phyloP scores from a whole-genome alignment of 2,329 filamentous ascomycete genomes.

The Aspergillus niger region DNA sequence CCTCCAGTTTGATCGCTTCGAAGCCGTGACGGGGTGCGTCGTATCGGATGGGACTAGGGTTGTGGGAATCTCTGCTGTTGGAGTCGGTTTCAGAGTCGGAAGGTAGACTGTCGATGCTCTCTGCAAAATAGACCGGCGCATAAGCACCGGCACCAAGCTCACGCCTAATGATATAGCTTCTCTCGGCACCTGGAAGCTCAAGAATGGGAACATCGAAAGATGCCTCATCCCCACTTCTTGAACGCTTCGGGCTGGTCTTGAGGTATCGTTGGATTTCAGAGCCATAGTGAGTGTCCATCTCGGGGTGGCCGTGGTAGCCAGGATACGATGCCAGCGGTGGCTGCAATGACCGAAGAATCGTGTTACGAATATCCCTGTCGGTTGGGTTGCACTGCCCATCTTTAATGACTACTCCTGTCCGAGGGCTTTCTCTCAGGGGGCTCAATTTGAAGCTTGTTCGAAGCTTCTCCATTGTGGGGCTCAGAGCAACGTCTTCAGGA shows the following conservation, averaged over 20 bases:
- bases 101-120: conserved; percentile 62
- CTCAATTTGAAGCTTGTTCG: conserved; percentile 26
- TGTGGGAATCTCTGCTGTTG: conserved; percentile 53
- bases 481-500: conserved; percentile 39
- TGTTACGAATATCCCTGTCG: conserved; percentile 70
- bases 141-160: conserved; percentile 93
- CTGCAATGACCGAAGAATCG: conserved; percentile 73
- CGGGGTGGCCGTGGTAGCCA: conserved; percentile 75
- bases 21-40: conserved; percentile 56
- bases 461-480: conserved; percentile 42
- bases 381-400: conserved; percentile 88
- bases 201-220: conserved; percentile 64
- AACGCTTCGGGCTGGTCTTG: conserved; percentile 62
- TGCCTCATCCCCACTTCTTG: conserved; percentile 59
- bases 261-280: conserved; percentile 79
- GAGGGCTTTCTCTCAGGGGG: conserved; percentile 22
- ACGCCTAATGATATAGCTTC: conserved; percentile 74
- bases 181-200: conserved; percentile 64
- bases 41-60: conserved; percentile 29
- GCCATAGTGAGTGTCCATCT: conserved; percentile 65
- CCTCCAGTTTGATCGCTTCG: conserved; percentile 94
- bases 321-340: conserved; percentile 73
- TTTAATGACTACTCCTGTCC: conserved; percentile 68
- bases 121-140: conserved; percentile 89
- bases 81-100: conserved; percentile 39